Evolutionary conservation across 2,329 filamentous ascomycete species (phyloP).

Genomic region (Ophiostoma himal-ulmi): DNA sequence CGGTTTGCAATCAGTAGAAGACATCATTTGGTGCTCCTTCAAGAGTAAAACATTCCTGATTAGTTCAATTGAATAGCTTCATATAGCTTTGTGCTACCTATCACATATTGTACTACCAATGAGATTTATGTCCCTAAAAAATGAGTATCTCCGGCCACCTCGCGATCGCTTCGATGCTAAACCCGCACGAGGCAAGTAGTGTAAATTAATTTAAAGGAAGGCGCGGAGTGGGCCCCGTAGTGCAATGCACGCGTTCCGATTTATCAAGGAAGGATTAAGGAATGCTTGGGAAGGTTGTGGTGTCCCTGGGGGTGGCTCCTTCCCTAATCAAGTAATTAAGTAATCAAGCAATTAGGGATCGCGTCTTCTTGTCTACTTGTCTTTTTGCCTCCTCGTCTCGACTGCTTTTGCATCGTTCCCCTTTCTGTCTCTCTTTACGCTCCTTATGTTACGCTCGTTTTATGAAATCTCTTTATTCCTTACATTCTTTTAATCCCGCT

Average conservation of each 20-base stretch:
- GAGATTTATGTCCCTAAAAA: no score
- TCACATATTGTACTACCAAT: no score
- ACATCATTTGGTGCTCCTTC: no score
- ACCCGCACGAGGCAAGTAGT: background rate
- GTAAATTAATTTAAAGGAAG: background rate
- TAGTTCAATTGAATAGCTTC: no score
- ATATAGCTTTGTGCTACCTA: no score
- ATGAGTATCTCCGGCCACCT: no score
- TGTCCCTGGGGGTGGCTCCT: background rate
- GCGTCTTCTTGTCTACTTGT: background rate
- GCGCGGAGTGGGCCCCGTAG: background rate
- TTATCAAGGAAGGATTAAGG: background rate
- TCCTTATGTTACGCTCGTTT: background rate
- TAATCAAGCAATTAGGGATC: constrained; percentile 5
- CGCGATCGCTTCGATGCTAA: no score
- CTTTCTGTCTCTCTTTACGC: background rate
- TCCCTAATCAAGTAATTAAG: constrained; percentile 7
- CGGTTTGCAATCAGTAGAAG: no score
- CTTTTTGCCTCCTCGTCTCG: background rate
- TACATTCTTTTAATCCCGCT: background rate
- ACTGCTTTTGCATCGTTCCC: background rate
- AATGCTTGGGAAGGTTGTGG: constrained; percentile 3
- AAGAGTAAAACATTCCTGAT: no score
- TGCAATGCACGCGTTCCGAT: constrained; percentile 8
- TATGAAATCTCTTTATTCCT: background rate